A percentile compares a stretch with the other conserved stretches of the same genome.
phyloP scores from a whole-genome alignment of 495 filamentous ascomycete genomes.

The Aspergillus sclerotiicarbonarius region DNA sequence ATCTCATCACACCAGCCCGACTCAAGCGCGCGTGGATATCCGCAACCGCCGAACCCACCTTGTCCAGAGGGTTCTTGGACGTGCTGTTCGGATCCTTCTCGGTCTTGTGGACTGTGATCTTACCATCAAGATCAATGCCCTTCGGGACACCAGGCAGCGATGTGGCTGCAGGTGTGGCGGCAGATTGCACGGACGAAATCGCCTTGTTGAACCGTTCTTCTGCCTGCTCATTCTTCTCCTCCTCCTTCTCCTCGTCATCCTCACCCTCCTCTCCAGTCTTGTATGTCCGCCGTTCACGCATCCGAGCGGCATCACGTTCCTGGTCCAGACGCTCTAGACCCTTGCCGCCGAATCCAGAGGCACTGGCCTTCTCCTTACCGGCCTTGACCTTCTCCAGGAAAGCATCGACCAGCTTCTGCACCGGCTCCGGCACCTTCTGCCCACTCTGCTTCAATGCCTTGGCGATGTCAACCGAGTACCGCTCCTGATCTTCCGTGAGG shows the following conservation, averaged over 20 bases:
- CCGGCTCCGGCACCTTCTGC: conserved; percentile 70
- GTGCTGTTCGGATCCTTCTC: conserved; percentile 51
- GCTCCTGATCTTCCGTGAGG: conserved; percentile 85
- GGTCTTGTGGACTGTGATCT: conserved; percentile 78
- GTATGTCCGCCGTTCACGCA: conserved; percentile 81
- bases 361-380: conserved; percentile 81
- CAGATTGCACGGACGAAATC: conserved; percentile 60
- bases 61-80: conserved; percentile 74
- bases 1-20: conserved; percentile 78
- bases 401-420: conserved; percentile 60
- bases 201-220: conserved; percentile 65
- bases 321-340: conserved; percentile 88
- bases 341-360: conserved; percentile 89
- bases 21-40: conserved; percentile 85
- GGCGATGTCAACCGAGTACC: conserved; percentile 83
- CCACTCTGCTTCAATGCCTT: conserved; percentile 93
- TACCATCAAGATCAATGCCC: conserved; percentile 66
- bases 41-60: conserved; percentile 79
- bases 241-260: conserved; percentile 78
- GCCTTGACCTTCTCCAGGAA: conserved; percentile 89
- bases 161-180: conserved; percentile 39
- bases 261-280: conserved; percentile 89
- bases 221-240: conserved; percentile 52
- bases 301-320: conserved; percentile 80
- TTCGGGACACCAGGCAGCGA: conserved; percentile 54